Percentiles rank a stretch among this genome's conserved stretches.
These are phyloP conservation scores for Chytriomyces hyalinus DNA, from an alignment of 192 early-diverging fungal genomes.

Conservation along the genomic window DNA sequence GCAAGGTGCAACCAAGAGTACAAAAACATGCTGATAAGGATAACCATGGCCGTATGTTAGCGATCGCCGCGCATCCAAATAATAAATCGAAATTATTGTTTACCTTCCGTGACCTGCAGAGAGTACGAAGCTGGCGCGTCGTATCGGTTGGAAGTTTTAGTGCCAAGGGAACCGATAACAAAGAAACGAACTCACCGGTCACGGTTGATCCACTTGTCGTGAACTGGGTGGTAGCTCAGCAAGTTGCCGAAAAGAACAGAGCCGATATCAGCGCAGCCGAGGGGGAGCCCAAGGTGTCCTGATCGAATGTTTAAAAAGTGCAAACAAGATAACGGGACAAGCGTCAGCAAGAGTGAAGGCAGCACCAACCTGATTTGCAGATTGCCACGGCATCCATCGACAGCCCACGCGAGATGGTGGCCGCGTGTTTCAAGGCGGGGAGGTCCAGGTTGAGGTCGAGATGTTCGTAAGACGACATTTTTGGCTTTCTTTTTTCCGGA, in stretches of 20 bases:
- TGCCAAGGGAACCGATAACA: neutral
- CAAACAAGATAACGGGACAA: neutral
- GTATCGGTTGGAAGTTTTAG: neutral
- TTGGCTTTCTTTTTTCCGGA: too few relatives aligned
- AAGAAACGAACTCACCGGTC: constrained; percentile 66
- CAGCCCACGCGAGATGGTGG: constrained; percentile 39
- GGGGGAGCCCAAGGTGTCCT: constrained; percentile 96
- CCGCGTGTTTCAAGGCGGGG: constrained; percentile 29
- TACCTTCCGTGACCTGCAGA: constrained; percentile 89
- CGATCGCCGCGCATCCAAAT: neutral
- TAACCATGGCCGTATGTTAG: neutral
- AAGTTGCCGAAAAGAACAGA: constrained; percentile 86
- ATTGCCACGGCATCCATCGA: constrained; percentile 35
- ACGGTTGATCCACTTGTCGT: constrained; percentile 91
- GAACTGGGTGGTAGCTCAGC: constrained; percentile 83
- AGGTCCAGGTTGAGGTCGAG: neutral
- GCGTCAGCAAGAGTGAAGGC: neutral
- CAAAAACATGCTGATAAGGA: constrained; percentile 69
- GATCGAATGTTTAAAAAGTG: constrained; percentile 28
- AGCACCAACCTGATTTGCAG: constrained; percentile 35
- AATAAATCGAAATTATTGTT: neutral
- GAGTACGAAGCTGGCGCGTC: constrained; percentile 72
- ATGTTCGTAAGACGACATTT: too few relatives aligned
- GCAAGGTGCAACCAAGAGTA: constrained; percentile 88
- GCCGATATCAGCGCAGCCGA: constrained; percentile 96